A percentile compares a stretch with the other conserved stretches of the same genome.
Conservation (phyloP, 2,329 filamentous ascomycete species). For the Furcasterigmium furcatum region DNA sequence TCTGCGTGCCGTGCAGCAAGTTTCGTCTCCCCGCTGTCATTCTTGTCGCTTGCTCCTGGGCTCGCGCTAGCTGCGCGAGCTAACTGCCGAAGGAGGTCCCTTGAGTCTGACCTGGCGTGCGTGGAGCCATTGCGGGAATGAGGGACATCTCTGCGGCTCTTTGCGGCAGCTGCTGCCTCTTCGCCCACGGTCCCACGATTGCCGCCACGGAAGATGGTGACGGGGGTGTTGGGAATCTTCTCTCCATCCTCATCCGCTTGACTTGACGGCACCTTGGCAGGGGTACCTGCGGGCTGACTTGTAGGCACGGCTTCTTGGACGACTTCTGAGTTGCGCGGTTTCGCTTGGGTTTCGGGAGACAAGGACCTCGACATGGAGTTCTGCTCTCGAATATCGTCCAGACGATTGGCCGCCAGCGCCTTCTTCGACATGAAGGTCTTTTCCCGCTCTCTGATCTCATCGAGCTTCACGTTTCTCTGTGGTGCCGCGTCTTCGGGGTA, state of each 20-base stretch:
- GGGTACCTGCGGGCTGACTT: too few relatives aligned
- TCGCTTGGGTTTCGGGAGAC: constrained; percentile 31
- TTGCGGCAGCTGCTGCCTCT: constrained; percentile 8
- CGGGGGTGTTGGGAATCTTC: constrained; percentile 32
- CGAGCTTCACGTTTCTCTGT: constrained; percentile 40
- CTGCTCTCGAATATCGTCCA: constrained; percentile 50
- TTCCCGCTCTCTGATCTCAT: constrained; percentile 44
- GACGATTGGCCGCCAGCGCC: constrained; percentile 42
- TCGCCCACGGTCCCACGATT: neutral
- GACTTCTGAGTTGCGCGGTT: neutral
- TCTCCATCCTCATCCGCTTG: constrained; percentile 21
- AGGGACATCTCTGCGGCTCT: neutral
- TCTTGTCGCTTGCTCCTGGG: constrained; percentile 21
- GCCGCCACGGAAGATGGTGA: constrained; percentile 30
- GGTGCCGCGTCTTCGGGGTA: neutral
- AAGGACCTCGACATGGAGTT: constrained; percentile 42
- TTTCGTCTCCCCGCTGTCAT: neutral
- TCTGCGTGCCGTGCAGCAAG: constrained; percentile 2
- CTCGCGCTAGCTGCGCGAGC: constrained; percentile 44
- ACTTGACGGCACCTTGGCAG: neutral
- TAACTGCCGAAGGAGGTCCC: constrained; percentile 46
- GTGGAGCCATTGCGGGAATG: neutral
- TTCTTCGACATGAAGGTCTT: constrained; percentile 40
- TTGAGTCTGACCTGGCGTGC: constrained; percentile 33
- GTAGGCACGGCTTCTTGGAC: too few relatives aligned